phyloP scores from a whole-genome alignment of 2,329 filamentous ascomycete genomes.

The Botrytis tulipae region DNA sequence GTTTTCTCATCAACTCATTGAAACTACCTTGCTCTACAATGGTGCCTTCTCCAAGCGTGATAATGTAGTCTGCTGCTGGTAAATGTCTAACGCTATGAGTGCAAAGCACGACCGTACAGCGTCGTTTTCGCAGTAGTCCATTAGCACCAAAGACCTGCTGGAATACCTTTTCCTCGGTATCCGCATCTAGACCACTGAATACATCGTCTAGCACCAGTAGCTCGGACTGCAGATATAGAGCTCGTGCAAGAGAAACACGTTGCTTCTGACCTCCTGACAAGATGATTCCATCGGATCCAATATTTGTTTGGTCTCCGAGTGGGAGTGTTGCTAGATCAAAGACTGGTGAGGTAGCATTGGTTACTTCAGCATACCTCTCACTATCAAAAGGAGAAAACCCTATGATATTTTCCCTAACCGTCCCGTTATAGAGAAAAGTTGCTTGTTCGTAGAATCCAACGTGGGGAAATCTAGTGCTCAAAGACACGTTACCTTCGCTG shows the following conservation, averaged over 20 bases:
- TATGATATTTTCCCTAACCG: conserved; percentile 31
- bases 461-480: conserved; percentile 2
- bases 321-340: conserved; percentile 30
- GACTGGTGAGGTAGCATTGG: conserved; percentile 28
- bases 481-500: conserved; percentile 17
- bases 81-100: conserved; percentile 39
- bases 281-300: conserved; percentile 38
- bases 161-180: conserved; percentile 27
- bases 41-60: conserved; percentile 37
- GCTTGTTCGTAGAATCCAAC: conserved; percentile 46
- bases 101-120: conserved; percentile 36
- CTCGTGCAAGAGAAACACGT: conserved; percentile 33
- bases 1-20: conserved; percentile 21
- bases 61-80: conserved; percentile 43
- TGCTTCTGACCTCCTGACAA: conserved; percentile 35
- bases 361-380: conserved; percentile 30
- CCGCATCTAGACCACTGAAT: conserved; percentile 31
- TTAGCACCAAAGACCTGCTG: conserved; percentile 23
- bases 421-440: conserved; percentile 46
- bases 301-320: conserved; percentile 32
- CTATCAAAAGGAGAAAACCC: conserved; percentile 29
- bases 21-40: conserved; percentile 40
- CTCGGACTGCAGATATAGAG: conserved; percentile 22
- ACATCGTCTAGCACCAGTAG: conserved; percentile 32
- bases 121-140: conserved; percentile 35